A percentile compares a stretch with the other conserved stretches of the same genome.
phyloP scores from a whole-genome alignment of 176 grass and related monocot genomes.

The Secale cereale region DNA sequence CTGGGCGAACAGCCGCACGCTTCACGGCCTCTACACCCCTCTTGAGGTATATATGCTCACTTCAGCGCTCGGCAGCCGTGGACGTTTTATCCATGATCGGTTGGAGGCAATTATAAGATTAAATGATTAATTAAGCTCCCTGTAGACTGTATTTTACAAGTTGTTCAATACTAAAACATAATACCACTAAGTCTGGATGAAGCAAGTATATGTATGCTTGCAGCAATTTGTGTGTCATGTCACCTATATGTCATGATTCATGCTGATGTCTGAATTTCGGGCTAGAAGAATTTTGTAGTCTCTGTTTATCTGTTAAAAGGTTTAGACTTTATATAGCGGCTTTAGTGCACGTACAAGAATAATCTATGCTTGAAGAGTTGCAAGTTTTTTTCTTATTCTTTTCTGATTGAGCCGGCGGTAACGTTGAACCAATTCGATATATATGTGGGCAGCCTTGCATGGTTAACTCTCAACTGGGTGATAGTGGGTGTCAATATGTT shows the following conservation, averaged over 20 bases:
- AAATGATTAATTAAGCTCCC: too few relatives aligned
- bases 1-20: conserved; percentile 45
- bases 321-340: background rate
- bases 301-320: background rate
- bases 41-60: conserved; percentile 51
- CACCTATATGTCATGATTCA: background rate
- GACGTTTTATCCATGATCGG: too few relatives aligned
- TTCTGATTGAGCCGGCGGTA: background rate
- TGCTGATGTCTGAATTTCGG: background rate
- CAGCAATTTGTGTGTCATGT: background rate
- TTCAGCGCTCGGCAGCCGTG: background rate
- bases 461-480: background rate
- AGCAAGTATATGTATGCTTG: background rate
- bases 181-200: too few relatives aligned
- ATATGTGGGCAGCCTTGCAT: background rate
- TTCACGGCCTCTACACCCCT: conserved; percentile 67
- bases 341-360: background rate
- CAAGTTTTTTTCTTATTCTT: too few relatives aligned
- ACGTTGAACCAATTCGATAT: background rate
- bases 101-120: too few relatives aligned
- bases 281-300: background rate
- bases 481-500: background rate
- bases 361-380: background rate
- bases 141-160: too few relatives aligned
- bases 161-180: too few relatives aligned